Base-by-base conservation (phyloP, 192 early-diverging fungal species). In the Helicostylum pulchrum region DNA sequence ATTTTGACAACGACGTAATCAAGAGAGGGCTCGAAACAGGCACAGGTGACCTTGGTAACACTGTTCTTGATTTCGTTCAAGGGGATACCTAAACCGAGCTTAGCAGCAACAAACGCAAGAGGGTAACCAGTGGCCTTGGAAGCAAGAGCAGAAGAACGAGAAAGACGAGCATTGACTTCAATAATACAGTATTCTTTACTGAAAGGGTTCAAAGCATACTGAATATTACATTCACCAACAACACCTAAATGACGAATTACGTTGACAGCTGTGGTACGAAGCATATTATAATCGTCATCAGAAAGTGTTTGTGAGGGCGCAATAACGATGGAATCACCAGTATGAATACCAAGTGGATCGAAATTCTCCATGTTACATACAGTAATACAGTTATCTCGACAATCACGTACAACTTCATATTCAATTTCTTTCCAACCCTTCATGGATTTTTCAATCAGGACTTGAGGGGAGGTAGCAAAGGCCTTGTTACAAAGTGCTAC, bases 321-420 rank as follows among this genome's bases (percentile, higher is more conserved):
- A 65, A 99, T 92, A 11, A 99, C 97, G 63, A 99, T 99, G 12
- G 94, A 96, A 71, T 99, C 97, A 55, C 97, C 97, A n/a, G 97
- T 99, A 74, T 99, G 97, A 64, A 96, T 97, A 52, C 97, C 97
- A 30, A 99, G 85, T 45, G 96, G 96, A 72, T 99, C 96, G 86
- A 99, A 99, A 88, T 99, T 99, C 77, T 99, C 95, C 96, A 98
- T 98, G 77, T 98, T 97, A 83, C 94, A 98, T 54, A 98, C 96
- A 23, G 96, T 99, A 69, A 99, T 96, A 77, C 96, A 99, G 82
- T 99, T 99, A 80, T 99, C 88, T 23, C 82, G 76, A 67, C 85
- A 85, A 76, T 99, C 96, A 50, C 96, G 88, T 7, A 99, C 96
- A 44, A 99, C 96, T 76, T 99, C 96, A 74, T 99, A 96, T 77